Percentiles rank a stretch among this genome's conserved stretches.
Conservation (phyloP, 106 monocot species). For the Acorus calamus region DNA sequence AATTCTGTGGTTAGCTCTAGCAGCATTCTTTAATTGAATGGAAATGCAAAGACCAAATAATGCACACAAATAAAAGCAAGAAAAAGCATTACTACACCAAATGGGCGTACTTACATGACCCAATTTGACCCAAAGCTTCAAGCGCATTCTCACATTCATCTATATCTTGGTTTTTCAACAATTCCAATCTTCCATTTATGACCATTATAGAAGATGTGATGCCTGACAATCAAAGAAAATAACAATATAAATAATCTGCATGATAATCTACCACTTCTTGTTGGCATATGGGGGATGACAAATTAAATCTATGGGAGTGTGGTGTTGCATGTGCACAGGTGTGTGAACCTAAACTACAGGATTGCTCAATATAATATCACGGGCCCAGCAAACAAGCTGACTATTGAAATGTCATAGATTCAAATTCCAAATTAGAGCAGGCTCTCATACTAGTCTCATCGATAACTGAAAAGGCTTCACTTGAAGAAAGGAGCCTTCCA, state of each 20-base stretch:
- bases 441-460: conserved; percentile 52
- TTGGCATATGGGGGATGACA: too few relatives aligned
- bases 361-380: too few relatives aligned
- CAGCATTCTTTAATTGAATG: too few relatives aligned
- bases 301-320: too few relatives aligned
- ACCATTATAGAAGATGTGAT: conserved; percentile 38
- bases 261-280: background rate
- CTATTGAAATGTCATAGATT: too few relatives aligned
- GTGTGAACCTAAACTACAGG: too few relatives aligned
- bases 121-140: conserved; percentile 89
- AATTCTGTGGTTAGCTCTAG: too few relatives aligned
- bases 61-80: background rate
- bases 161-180: conserved; percentile 31
- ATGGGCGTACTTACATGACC: conserved; percentile 48
- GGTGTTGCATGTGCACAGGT: too few relatives aligned
- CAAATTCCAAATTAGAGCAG: background rate
- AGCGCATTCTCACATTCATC: conserved; percentile 77
- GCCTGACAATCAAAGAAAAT: conserved; percentile 27
- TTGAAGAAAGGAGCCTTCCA: conserved; percentile 85
- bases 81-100: background rate
- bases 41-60: too few relatives aligned
- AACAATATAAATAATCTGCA: background rate
- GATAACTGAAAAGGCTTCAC: conserved; percentile 40
- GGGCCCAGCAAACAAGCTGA: too few relatives aligned
- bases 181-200: conserved; percentile 52